These are phyloP conservation scores for Trapa incisa DNA, from an alignment of 345 rosid genomes.

Conservation along the genomic window DNA sequence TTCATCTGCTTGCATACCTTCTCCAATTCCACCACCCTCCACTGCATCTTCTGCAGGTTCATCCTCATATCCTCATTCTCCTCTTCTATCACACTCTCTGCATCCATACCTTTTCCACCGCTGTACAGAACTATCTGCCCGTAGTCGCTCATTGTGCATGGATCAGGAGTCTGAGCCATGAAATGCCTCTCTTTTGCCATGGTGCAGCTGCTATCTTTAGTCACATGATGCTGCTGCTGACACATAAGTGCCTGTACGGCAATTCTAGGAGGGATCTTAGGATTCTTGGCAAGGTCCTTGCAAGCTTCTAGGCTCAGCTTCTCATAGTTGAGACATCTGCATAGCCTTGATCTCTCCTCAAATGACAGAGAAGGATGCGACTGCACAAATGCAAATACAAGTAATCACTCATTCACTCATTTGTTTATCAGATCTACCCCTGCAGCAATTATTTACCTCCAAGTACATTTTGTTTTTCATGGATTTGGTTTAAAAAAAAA, in stretches of 20 bases:
- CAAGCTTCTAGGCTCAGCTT: slow-evolving; percentile 62
- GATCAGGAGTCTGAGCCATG: background rate
- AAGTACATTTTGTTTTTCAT: too few relatives aligned
- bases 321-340: slow-evolving; percentile 54
- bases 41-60: slow-evolving; percentile 31
- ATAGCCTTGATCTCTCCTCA: slow-evolving; percentile 49
- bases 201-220: background rate
- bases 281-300: slow-evolving; percentile 70
- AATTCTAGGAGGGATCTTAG: slow-evolving; percentile 61
- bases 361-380: slow-evolving; percentile 51
- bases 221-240: slow-evolving; percentile 18
- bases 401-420: background rate
- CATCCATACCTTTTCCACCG: background rate
- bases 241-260: slow-evolving; percentile 60
- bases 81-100: slow-evolving; percentile 14
- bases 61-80: slow-evolving; percentile 23
- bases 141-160: background rate
- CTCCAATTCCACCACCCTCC: slow-evolving; percentile 46
- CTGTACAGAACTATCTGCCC: slow-evolving; percentile 8
- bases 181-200: slow-evolving; percentile 12
- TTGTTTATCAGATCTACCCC: too few relatives aligned
- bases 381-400: slow-evolving; percentile 15
- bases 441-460: too few relatives aligned
- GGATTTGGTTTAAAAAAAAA: too few relatives aligned
- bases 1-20: slow-evolving; percentile 42